phyloP scores from a whole-genome alignment of 2,329 filamentous ascomycete genomes.

The Xylaria sp. region DNA sequence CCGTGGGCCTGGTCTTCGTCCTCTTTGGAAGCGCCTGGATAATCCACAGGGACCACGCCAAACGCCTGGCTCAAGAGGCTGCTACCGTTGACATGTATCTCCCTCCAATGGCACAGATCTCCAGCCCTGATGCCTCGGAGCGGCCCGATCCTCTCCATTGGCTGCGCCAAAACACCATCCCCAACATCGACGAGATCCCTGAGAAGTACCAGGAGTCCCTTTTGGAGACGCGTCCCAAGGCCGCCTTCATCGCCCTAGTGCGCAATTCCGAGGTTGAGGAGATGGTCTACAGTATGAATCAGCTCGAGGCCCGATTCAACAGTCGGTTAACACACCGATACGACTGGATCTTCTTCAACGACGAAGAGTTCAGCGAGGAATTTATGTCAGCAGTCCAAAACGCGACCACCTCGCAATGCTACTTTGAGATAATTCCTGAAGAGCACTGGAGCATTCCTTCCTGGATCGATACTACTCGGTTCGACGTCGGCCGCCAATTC shows the following conservation, averaged over 20 bases:
- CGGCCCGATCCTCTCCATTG: slow-evolving; percentile 42
- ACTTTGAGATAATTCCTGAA: slow-evolving; percentile 77
- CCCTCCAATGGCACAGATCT: slow-evolving; percentile 43
- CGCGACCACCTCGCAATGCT: slow-evolving; percentile 75
- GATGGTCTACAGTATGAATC: slow-evolving; percentile 75
- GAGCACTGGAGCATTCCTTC: slow-evolving; percentile 80
- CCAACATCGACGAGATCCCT: slow-evolving; percentile 38
- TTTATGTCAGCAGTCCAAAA: slow-evolving; percentile 77
- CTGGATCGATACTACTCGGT: slow-evolving; percentile 76
- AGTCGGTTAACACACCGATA: slow-evolving; percentile 77
- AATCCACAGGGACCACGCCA: slow-evolving; percentile 38
- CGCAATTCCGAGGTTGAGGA: slow-evolving; percentile 76
- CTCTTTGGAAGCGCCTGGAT: slow-evolving; percentile 43
- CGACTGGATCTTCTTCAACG: slow-evolving; percentile 90
- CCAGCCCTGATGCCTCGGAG: slow-evolving; percentile 24
- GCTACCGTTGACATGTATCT: slow-evolving; percentile 42
- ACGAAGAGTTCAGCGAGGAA: slow-evolving; percentile 78
- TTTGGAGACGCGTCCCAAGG: slow-evolving; percentile 49
- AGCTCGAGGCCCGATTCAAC: slow-evolving; percentile 83
- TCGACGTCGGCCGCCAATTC: slow-evolving; percentile 70
- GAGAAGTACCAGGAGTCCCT: slow-evolving; percentile 37
- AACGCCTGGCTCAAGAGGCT: slow-evolving; percentile 27
- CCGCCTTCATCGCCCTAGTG: slow-evolving; percentile 72
- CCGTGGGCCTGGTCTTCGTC: slow-evolving; percentile 38
- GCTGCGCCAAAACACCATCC: slow-evolving; percentile 47